Conservation (phyloP, 345 rosid species). For the Barbarea vulgaris region DNA sequence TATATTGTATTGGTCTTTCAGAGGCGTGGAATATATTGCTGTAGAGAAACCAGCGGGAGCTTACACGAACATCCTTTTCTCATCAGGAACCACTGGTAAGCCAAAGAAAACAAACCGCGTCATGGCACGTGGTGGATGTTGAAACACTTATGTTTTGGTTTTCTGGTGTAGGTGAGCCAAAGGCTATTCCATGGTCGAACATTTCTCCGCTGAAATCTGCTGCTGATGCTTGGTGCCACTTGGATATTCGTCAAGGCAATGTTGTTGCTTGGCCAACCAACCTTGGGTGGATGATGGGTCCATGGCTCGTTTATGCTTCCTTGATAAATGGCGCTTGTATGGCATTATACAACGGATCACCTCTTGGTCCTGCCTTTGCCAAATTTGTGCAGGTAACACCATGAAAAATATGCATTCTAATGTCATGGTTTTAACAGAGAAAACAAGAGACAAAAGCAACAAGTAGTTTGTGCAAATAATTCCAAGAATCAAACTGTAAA, state of each 20-base stretch:
- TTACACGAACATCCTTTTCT: slow-evolving; percentile 84
- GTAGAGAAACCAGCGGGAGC: slow-evolving; percentile 81
- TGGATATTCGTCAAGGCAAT: slow-evolving; percentile 78
- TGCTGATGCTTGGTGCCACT: slow-evolving; percentile 99
- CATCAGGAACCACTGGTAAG: slow-evolving; percentile 98
- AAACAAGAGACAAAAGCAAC: background rate
- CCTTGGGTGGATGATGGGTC: slow-evolving; percentile 99
- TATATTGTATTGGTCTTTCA: slow-evolving; percentile 38
- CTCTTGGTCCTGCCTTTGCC: slow-evolving; percentile 80
- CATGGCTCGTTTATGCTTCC: slow-evolving; percentile 96
- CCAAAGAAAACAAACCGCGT: slow-evolving; percentile 7
- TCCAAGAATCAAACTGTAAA: background rate
- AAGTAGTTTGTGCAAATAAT: background rate
- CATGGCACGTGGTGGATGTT: slow-evolving; percentile 10
- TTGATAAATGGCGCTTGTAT: slow-evolving; percentile 87
- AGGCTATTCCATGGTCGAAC: slow-evolving; percentile 95
- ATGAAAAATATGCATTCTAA: background rate
- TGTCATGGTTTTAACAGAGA: slow-evolving; percentile 1
- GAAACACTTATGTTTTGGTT: slow-evolving; percentile 21
- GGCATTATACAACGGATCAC: slow-evolving; percentile 92
- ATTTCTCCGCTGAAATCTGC: slow-evolving; percentile 81
- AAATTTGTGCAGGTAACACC: slow-evolving; percentile 89
- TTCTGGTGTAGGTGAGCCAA: slow-evolving; percentile 82
- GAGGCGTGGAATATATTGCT: slow-evolving; percentile 69
- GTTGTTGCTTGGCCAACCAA: slow-evolving; percentile 97